Evolutionary conservation across 805 yeast species (phyloP).

Genomic region (Lipomyces yamadae): DNA sequence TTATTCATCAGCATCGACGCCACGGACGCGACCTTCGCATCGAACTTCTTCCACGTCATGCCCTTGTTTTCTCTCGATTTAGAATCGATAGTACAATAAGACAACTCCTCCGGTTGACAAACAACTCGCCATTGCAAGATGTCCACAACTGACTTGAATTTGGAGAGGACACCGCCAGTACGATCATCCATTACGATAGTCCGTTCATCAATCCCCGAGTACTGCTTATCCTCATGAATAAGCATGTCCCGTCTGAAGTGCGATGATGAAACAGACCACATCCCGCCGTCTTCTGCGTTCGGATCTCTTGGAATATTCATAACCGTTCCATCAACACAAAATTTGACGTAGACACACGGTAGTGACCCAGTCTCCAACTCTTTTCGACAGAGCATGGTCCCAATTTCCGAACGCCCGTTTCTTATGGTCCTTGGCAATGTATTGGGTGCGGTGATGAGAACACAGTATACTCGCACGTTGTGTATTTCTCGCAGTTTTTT

Average conservation of each 20-base stretch:
- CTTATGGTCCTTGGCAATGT: slow-evolving; percentile 81
- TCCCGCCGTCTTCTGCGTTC: slow-evolving; percentile 68
- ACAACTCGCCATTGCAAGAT: slow-evolving; percentile 78
- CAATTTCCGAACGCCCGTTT: slow-evolving; percentile 88
- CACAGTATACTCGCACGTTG: slow-evolving; percentile 77
- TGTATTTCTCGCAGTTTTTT: slow-evolving; percentile 61
- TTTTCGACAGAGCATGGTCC: slow-evolving; percentile 82
- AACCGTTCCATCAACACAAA: slow-evolving; percentile 67
- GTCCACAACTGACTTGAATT: slow-evolving; percentile 72
- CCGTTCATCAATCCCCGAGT: slow-evolving; percentile 79
- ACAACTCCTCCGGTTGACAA: slow-evolving; percentile 77
- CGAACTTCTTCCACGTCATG: slow-evolving; percentile 81
- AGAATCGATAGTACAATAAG: slow-evolving; percentile 55
- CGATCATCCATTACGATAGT: slow-evolving; percentile 78
- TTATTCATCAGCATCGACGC: slow-evolving; percentile 73
- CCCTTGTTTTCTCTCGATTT: slow-evolving; percentile 57
- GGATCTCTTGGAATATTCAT: slow-evolving; percentile 57
- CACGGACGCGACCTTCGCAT: slow-evolving; percentile 73
- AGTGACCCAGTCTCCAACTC: slow-evolving; percentile 79
- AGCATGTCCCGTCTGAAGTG: slow-evolving; percentile 64
- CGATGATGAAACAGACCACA: slow-evolving; percentile 81
- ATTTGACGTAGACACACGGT: slow-evolving; percentile 79
- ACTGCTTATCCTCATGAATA: slow-evolving; percentile 70
- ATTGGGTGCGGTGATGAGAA: slow-evolving; percentile 77
- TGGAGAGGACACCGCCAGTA: slow-evolving; percentile 72